Base-by-base conservation (phyloP, 345 rosid genomes). In the Salix brachista region DNA sequence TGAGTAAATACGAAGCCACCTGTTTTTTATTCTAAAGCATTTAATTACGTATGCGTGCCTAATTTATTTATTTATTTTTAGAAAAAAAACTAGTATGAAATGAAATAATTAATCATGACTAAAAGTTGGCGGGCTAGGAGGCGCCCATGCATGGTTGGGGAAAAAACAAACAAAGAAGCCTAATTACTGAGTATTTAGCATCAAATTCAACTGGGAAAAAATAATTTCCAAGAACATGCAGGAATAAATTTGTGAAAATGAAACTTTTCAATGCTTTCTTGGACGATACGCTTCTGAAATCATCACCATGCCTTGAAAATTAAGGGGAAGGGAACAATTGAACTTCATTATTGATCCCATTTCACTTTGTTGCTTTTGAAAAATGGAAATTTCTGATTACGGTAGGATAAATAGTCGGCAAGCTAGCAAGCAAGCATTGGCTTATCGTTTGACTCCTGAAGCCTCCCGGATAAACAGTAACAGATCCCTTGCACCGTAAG, bases 371-470 rank as follows among this genome's bases (percentile, higher is more conserved):
- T 37, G 30, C 67, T 72, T 60, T 58, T 72, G 67, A 12, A 36
- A n/a, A 16, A 19, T 37, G 26, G 67, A 60, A 34, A 66, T 36
- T 25, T n/a, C 28, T 58, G 1, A 58, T n/a, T 23, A 0, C 64
- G 42, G n/a, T 18, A 72, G 26, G 14, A 23, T 21, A 37, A 58
- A 71, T 62, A 34, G 75, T 37, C 37, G 17, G 71, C 60, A 30
- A 30, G 34, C 34, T 0, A 32, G 34, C 34, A 32, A 32, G n/a
- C 66, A 65, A 37, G 70, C 44, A 72, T 18, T 78, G 76, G 80
- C 67, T 66, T 19, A 9, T 65, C 2, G 26, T 56, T 73, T 73
- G 77, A 78, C 72, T 73, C 77, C 32, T 25, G 48, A 4, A 17
- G 39, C 21, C 21, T 17, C 7, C 32, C 39, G 3, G 19, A 50